Percentiles rank a stretch among this genome's conserved stretches.
phyloP scores from a whole-genome alignment of 176 grass and related monocot species.

The Sorghum bicolor region DNA sequence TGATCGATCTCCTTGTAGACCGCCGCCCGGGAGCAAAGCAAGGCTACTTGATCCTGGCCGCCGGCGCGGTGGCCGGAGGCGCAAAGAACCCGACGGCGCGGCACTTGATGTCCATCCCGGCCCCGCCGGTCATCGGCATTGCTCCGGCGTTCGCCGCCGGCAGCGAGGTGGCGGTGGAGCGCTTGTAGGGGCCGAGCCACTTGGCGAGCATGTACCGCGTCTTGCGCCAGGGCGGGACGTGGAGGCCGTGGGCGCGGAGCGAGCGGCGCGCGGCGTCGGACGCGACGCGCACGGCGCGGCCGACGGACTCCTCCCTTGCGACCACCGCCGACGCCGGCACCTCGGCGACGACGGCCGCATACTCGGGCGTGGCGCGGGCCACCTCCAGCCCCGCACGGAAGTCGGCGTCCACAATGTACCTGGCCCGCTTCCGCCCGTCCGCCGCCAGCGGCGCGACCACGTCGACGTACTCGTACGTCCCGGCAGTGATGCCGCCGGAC shows the following conservation, averaged over 20 bases:
- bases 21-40: neutral
- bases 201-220: slow-evolving; percentile 86
- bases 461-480: slow-evolving; percentile 93
- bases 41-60: slow-evolving; percentile 40
- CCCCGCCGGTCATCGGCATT: slow-evolving; percentile 22
- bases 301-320: slow-evolving; percentile 49
- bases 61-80: neutral
- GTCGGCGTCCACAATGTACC: slow-evolving; percentile 94
- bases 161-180: slow-evolving; percentile 40
- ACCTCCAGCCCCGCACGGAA: slow-evolving; percentile 72
- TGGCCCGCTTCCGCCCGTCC: neutral
- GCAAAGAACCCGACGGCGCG: slow-evolving; percentile 47
- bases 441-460: slow-evolving; percentile 30
- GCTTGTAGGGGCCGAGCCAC: slow-evolving; percentile 86
- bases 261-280: slow-evolving; percentile 58
- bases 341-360: slow-evolving; percentile 40
- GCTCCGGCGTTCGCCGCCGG: neutral
- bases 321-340: slow-evolving; percentile 56
- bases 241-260: slow-evolving; percentile 54
- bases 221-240: slow-evolving; percentile 93
- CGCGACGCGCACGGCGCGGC: slow-evolving; percentile 53
- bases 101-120: slow-evolving; percentile 46
- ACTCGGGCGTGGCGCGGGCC: slow-evolving; percentile 66
- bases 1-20: neutral
- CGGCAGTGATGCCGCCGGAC: slow-evolving; percentile 42